These are phyloP conservation scores for Jackrogersella minutella DNA, from an alignment of 495 filamentous ascomycete genomes.

Conservation along the genomic window DNA sequence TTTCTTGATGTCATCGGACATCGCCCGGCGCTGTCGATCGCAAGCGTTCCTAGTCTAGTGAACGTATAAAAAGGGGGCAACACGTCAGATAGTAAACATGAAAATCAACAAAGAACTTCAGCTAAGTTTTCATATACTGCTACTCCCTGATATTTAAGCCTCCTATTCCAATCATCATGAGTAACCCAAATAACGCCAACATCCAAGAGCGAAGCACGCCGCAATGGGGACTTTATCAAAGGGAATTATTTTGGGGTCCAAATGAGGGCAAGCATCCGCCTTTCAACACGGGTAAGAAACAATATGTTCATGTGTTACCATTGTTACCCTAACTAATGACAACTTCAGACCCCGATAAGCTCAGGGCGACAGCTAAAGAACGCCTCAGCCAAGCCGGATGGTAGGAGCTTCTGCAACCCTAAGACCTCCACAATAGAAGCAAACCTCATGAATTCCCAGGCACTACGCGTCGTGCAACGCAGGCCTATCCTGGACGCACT, in stretches of 20 bases:
- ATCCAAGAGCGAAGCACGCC: conserved; percentile 64
- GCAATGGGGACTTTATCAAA: conserved; percentile 68
- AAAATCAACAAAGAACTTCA: background rate
- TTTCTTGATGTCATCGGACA: conserved; percentile 28
- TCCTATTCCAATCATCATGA: conserved; percentile 46
- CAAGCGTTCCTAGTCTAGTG: background rate
- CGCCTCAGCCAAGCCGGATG: conserved; percentile 62
- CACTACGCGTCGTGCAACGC: conserved; percentile 73
- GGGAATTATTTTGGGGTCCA: conserved; percentile 66
- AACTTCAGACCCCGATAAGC: conserved; percentile 63
- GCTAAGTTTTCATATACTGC: background rate
- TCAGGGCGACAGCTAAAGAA: conserved; percentile 66
- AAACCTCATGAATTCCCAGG: conserved; percentile 29
- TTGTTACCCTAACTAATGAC: background rate
- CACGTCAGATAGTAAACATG: background rate
- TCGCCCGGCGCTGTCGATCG: conserved; percentile 16
- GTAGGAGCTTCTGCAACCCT: conserved; percentile 29
- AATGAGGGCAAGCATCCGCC: conserved; percentile 63
- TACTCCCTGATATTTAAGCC: background rate
- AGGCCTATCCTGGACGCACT: conserved; percentile 69
- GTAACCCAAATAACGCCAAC: conserved; percentile 66
- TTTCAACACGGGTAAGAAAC: conserved; percentile 59
- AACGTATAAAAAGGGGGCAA: background rate
- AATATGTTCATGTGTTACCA: background rate
- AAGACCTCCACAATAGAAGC: background rate